Conservation (phyloP, 352 stramenopile genomes). For the Phytophthora agathidicida region DNA sequence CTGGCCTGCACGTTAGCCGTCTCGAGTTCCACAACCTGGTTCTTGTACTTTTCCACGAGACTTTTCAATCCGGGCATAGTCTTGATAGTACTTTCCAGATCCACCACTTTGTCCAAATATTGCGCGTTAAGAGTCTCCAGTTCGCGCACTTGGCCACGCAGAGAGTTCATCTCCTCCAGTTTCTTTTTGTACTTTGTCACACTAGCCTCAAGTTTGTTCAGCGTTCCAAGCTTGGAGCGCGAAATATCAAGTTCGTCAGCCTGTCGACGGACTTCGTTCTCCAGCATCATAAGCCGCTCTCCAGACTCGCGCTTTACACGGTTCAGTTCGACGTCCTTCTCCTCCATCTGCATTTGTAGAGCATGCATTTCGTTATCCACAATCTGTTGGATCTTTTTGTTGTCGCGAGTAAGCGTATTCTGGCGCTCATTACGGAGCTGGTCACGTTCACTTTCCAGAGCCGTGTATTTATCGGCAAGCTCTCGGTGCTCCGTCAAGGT, state of each 20-base stretch:
- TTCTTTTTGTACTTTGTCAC: slow-evolving; percentile 89
- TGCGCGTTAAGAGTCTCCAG: slow-evolving; percentile 80
- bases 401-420: slow-evolving; percentile 78
- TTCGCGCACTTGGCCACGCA: slow-evolving; percentile 79
- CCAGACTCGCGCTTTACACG: slow-evolving; percentile 77
- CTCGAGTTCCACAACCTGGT: slow-evolving; percentile 88
- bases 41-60: slow-evolving; percentile 88
- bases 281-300: slow-evolving; percentile 79
- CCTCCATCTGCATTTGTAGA: slow-evolving; percentile 75
- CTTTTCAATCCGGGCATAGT: slow-evolving; percentile 82
- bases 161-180: slow-evolving; percentile 84
- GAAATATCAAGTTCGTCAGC: slow-evolving; percentile 88
- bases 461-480: slow-evolving; percentile 47
- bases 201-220: slow-evolving; percentile 83
- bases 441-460: slow-evolving; percentile 70
- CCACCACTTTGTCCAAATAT: slow-evolving; percentile 86
- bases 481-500: slow-evolving; percentile 54
- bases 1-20: slow-evolving; percentile 79
- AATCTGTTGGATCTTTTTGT: slow-evolving; percentile 90
- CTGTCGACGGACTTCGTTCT: slow-evolving; percentile 88
- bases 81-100: slow-evolving; percentile 88
- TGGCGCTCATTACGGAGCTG: slow-evolving; percentile 77
- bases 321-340: slow-evolving; percentile 77
- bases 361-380: slow-evolving; percentile 83
- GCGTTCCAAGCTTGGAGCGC: slow-evolving; percentile 78